Evolutionary conservation across 164 flowering plant species (phyloP).

Genomic region (Nelumbo lutea): DNA sequence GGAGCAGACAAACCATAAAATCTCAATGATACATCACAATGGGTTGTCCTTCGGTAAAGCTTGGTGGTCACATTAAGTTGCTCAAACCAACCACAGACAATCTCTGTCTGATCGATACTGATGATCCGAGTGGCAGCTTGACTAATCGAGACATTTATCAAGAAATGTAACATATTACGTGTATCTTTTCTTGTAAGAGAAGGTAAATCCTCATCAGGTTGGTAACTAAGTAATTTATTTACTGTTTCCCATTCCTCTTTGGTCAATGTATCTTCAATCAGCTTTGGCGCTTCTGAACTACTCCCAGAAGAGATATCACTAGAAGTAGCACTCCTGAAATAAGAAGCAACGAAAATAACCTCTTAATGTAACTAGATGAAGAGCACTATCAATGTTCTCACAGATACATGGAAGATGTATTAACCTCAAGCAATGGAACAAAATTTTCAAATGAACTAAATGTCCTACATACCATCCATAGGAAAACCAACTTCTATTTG

Average conservation of each 20-base stretch:
- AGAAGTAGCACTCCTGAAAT: constrained; percentile 50
- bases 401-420: background rate
- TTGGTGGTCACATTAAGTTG: constrained; percentile 76
- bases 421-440: background rate
- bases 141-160: constrained; percentile 65
- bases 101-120: constrained; percentile 55
- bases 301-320: constrained; percentile 36
- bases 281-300: constrained; percentile 38
- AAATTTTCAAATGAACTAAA: background rate
- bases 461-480: constrained; percentile 59
- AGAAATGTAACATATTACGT: constrained; percentile 63
- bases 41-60: constrained; percentile 62
- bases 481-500: constrained; percentile 83
- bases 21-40: constrained; percentile 70
- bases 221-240: constrained; percentile 81
- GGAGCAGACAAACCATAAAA: constrained; percentile 92
- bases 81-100: constrained; percentile 91
- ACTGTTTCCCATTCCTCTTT: constrained; percentile 97
- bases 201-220: constrained; percentile 65
- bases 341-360: constrained; percentile 4
- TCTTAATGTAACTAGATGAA: background rate
- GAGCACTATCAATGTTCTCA: background rate
- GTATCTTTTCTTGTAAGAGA: constrained; percentile 56
- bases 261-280: constrained; percentile 56
- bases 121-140: constrained; percentile 86